Evolutionary conservation across 2,329 filamentous ascomycete genomes (phyloP), one percentile per base, ranked within the genome.

Genomic region (Cercospora sesami): DNA sequence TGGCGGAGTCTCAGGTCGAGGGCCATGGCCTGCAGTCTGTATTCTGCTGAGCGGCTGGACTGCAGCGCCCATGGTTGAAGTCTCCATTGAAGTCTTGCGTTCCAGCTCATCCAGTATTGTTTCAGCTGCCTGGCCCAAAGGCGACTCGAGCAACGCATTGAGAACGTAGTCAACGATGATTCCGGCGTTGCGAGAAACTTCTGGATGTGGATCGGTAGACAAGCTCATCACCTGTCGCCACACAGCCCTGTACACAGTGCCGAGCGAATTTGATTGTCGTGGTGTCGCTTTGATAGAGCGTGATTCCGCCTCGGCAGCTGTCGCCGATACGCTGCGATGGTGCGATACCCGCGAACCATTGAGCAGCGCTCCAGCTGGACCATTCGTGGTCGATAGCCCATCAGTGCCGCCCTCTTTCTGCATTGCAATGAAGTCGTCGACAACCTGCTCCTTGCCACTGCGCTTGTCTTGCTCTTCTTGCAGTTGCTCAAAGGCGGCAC

Each of bases 141-240:
- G 86, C 0, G 94, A 97, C 61, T 90, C 87, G 5, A 97, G 81
- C 12, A 99, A 83, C 0, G 89, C 86, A 61, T 91, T 86, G 76
- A 97, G 90, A 28, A 98, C 86, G 75, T 91, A 92, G 79, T 99
- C 95, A 31, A 96, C 88, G 55, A 98, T 89, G n/a, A 90, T 85
- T 5, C 89, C 89, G 9, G 93, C 94, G 78, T 95, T 91, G 72
- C 90, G 87, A 70, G 96, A 91, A 36, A 98, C 92, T 76, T 98
- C 94, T 1, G 94, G 93, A 76, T 97, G 94, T 48, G 95, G 94
- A 77, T 99, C 95, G 18, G 96, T 92, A 55, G 93, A 94, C 79
- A 98, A 85, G 70, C 96, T 92, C 68, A 97, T 83, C 53, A 96
- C 86, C 75, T 97, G 92, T 78, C 96, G 95, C 95, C 95, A 99